These are phyloP conservation scores for Vitellaria paradoxa DNA, from an alignment of 179 eudicot genomes.

Conservation along the genomic window DNA sequence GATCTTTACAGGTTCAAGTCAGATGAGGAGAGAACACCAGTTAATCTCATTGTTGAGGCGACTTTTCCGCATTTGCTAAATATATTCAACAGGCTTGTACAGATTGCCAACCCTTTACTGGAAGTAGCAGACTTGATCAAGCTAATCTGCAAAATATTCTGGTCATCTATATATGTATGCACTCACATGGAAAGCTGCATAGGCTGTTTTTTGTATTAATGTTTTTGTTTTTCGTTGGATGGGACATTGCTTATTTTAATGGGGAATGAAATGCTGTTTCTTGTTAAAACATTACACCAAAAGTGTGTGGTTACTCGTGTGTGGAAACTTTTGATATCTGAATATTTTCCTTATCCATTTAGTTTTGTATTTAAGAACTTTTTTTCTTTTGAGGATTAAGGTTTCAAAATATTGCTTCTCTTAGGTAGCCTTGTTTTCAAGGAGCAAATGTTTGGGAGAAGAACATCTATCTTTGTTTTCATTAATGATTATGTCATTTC, in stretches of 20 bases:
- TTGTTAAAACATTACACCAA: neutral
- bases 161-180: conserved; percentile 98
- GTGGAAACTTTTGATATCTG: neutral
- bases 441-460: neutral
- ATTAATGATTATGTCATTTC: neutral
- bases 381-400: neutral
- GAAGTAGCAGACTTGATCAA: conserved; percentile 95
- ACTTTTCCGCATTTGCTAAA: conserved; percentile 83
- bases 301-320: neutral
- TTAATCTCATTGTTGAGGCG: conserved; percentile 77
- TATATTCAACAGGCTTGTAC: conserved; percentile 81
- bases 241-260: neutral
- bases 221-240: neutral
- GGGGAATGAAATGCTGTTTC: neutral
- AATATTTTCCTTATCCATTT: neutral
- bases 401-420: conserved; percentile 2
- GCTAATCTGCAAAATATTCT: conserved; percentile 97
- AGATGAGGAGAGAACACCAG: conserved; percentile 94
- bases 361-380: neutral
- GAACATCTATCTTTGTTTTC: neutral
- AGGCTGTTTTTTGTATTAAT: neutral
- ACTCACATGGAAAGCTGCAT: conserved; percentile 2
- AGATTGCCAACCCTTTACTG: conserved; percentile 65
- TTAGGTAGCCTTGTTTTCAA: neutral
- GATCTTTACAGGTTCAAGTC: conserved; percentile 82